phyloP scores from a whole-genome alignment of 2,329 filamentous ascomycete genomes.

The Keithomyces neogunnii region DNA sequence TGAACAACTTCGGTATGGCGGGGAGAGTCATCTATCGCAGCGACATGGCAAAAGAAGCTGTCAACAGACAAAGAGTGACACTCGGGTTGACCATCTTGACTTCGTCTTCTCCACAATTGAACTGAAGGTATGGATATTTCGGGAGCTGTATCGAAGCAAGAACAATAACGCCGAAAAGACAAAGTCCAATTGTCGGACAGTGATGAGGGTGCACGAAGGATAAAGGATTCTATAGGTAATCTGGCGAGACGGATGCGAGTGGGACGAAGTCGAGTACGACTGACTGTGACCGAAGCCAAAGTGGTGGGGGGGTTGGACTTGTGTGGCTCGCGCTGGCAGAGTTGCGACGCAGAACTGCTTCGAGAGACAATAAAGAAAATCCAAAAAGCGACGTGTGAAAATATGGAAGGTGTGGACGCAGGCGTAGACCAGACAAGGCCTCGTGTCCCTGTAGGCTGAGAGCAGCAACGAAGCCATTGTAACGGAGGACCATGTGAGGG shows the following conservation, averaged over 20 bases:
- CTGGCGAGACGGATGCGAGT: conserved; percentile 1
- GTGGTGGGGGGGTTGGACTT: background rate
- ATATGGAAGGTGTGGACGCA: conserved; percentile 4
- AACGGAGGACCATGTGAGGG: conserved; percentile 2
- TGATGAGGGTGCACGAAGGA: background rate
- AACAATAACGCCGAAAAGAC: background rate
- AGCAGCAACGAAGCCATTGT: conserved; percentile 1
- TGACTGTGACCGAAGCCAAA: conserved; percentile 1
- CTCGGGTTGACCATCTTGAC: conserved; percentile 5
- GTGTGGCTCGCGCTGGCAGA: conserved; percentile 2
- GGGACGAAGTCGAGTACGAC: background rate
- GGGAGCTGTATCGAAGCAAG: background rate
- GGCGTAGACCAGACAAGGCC: conserved; percentile 1
- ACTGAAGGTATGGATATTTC: background rate
- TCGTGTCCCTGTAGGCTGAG: background rate
- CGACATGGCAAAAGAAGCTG: background rate
- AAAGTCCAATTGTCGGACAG: background rate
- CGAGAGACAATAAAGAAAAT: conserved; percentile 1
- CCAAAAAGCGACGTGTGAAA: background rate
- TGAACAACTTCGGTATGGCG: no score
- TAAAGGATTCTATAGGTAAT: background rate
- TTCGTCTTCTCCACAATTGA: conserved; percentile 1
- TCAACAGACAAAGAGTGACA: background rate
- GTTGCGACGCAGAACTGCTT: conserved; percentile 5
- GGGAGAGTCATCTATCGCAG: background rate